These are phyloP conservation scores for Penicillium griseofulvum DNA, from an alignment of 2,329 filamentous ascomycete species.

Conservation along the genomic window DNA sequence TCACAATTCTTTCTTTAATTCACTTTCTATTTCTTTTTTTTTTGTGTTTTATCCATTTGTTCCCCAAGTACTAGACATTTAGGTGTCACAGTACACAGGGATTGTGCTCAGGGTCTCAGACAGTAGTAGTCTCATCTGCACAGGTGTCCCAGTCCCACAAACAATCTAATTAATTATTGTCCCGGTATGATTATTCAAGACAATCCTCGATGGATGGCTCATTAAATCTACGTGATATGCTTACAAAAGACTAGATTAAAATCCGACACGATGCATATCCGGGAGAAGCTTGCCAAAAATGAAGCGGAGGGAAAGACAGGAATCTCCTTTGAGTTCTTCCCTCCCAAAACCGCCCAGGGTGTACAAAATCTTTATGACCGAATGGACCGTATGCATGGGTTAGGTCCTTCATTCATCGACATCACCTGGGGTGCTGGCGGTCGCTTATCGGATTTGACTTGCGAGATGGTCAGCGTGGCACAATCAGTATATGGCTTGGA, in stretches of 20 bases:
- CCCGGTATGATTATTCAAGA: constrained; percentile 1
- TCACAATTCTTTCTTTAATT: constrained; percentile 4
- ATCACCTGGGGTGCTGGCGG: constrained; percentile 98
- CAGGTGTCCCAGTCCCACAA: constrained; percentile 11
- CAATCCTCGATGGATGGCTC: not conserved
- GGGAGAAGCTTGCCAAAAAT: constrained; percentile 81
- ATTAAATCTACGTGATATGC: not conserved
- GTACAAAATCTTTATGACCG: constrained; percentile 99
- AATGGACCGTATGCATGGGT: constrained; percentile 97
- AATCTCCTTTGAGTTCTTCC: constrained; percentile 99
- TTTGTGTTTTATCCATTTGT: constrained; percentile 6
- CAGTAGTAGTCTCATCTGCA: constrained; percentile 11
- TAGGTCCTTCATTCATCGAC: constrained; percentile 94
- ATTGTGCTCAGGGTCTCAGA: not conserved
- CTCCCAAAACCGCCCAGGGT: constrained; percentile 83
- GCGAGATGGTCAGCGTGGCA: constrained; percentile 95
- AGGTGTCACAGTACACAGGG: constrained; percentile 13
- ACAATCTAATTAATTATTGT: constrained; percentile 2
- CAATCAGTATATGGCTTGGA: constrained; percentile 94
- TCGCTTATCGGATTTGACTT: constrained; percentile 83
- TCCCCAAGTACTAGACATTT: not conserved
- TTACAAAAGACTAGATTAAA: constrained; percentile 15
- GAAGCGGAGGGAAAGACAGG: constrained; percentile 75
- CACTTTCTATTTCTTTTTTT: not conserved
- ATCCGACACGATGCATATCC: constrained; percentile 79